Percentiles rank a stretch among this genome's conserved stretches.
Conservation (phyloP, 805 yeast genomes). For the Teunomyces barrocoloradensis region DNA sequence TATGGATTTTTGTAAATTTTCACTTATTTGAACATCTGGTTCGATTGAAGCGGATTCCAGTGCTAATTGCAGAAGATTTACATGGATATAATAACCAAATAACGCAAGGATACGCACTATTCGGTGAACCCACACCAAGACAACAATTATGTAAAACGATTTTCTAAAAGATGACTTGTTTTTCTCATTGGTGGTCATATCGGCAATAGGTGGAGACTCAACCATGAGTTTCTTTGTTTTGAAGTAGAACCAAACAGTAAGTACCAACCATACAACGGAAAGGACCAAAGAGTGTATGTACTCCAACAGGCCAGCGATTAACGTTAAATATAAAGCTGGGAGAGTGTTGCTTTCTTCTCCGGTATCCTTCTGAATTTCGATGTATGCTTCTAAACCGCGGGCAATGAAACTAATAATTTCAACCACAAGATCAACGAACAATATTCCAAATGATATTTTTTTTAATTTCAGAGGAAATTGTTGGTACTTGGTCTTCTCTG, state of each 20-base stretch:
- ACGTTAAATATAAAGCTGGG: too few relatives aligned
- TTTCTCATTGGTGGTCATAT: slow-evolving; percentile 14
- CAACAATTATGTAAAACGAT: slow-evolving; percentile 24
- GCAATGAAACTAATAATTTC: not conserved
- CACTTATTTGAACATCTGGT: too few relatives aligned
- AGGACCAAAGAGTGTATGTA: not conserved
- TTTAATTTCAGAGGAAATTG: slow-evolving; percentile 17
- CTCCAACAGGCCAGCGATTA: not conserved
- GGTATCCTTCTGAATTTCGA: not conserved
- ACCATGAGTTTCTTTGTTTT: slow-evolving; percentile 25
- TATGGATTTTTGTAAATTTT: too few relatives aligned
- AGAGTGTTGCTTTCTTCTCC: too few relatives aligned
- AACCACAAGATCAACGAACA: not conserved
- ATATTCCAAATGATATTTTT: slow-evolving; percentile 8
- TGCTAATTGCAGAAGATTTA: too few relatives aligned
- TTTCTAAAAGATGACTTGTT: slow-evolving; percentile 21
- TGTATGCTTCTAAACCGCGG: not conserved
- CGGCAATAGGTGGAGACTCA: slow-evolving; percentile 26
- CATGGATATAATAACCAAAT: too few relatives aligned
- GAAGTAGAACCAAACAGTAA: slow-evolving; percentile 19
- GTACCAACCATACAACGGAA: slow-evolving; percentile 13
- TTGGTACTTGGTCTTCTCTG: slow-evolving; percentile 21
- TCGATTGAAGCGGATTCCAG: too few relatives aligned
- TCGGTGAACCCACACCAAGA: slow-evolving; percentile 7
- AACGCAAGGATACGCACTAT: too few relatives aligned